Base-by-base conservation (phyloP, 2,329 filamentous ascomycete genomes). In the Nothophaeocryptopus gaeumannii region DNA sequence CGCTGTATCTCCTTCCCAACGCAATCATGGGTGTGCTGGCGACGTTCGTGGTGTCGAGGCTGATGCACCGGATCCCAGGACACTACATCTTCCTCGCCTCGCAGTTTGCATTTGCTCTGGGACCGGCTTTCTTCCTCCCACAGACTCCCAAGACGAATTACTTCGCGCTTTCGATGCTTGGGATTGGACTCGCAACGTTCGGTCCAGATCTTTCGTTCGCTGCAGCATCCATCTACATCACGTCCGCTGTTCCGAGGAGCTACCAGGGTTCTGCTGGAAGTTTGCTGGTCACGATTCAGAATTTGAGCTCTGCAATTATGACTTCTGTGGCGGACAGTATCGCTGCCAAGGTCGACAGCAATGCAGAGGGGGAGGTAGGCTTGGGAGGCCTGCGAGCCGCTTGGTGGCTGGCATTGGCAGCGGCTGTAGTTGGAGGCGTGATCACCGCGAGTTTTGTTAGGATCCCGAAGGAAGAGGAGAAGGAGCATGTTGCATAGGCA, bases 141-240 rank as follows among this genome's bases (percentile, higher is more conserved):
- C 73, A 76, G 50, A 72, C 65, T 0, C 60, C 72, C 0, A 60
- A 57, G 9, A 73, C 74, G 0, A 66, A 52, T 1, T 77, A 76
- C 63, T 77, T 73, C 71, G 70, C 70, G 0, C 66, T 76, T 3
- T 72, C 71, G 0, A 64, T 76, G 52, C 73, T 73, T 0, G 73
- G 73, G 0, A 67, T 76, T 1, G 68, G 67, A 1, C 60, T 77
- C 0, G 72, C 73, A 0, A 75, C 73, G 0, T 76, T 77, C 39
- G 74, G 74, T 0, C 74, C 74, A 0, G 74, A 77, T 39, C 62
- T 76, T 44, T 70, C 70, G 26, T 77, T 76, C 50, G 73, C 74
- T 0, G 74, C 74, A 0, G 73, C 73, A 1, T 71, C 70, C n/a
- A 76, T 76, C 38, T 76, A 76, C 60, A 75, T 76, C 50, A 76